Conservation (phyloP, 805 yeast species). For the Suhomyces pyralidae region DNA sequence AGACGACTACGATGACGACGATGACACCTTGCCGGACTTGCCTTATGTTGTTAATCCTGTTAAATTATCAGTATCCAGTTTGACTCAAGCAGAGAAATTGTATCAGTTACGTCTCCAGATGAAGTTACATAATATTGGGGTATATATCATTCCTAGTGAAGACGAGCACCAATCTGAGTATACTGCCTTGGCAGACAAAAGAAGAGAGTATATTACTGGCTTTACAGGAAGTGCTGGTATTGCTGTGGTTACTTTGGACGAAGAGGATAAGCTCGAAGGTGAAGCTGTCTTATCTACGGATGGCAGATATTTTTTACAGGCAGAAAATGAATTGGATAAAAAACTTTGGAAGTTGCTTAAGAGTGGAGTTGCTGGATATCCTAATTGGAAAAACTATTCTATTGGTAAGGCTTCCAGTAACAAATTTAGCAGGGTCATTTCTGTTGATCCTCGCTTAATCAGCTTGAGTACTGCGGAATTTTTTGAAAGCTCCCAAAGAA, state of each 20-base stretch:
- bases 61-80: not conserved
- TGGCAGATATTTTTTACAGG: constrained; percentile 93
- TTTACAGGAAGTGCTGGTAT: constrained; percentile 94
- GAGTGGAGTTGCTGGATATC: constrained; percentile 69
- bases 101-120: constrained; percentile 59
- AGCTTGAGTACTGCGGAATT: constrained; percentile 46
- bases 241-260: constrained; percentile 67
- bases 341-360: constrained; percentile 74
- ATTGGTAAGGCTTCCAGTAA: constrained; percentile 54
- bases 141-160: constrained; percentile 79
- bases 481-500: constrained; percentile 27
- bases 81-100: constrained; percentile 43
- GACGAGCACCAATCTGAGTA: constrained; percentile 95
- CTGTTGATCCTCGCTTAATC: constrained; percentile 80
- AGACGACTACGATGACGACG: constrained; percentile 17
- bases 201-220: constrained; percentile 79
- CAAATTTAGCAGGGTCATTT: constrained; percentile 52
- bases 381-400: constrained; percentile 78
- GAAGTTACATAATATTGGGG: constrained; percentile 60
- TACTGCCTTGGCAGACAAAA: constrained; percentile 74
- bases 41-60: constrained; percentile 17
- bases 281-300: constrained; percentile 86
- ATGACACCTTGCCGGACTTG: constrained; percentile 22
- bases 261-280: constrained; percentile 47
- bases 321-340: constrained; percentile 72